A percentile compares a stretch with the other conserved stretches of the same genome.
phyloP scores from a whole-genome alignment of 2,329 filamentous ascomycete species.

The Neofusicoccum cordaticola region DNA sequence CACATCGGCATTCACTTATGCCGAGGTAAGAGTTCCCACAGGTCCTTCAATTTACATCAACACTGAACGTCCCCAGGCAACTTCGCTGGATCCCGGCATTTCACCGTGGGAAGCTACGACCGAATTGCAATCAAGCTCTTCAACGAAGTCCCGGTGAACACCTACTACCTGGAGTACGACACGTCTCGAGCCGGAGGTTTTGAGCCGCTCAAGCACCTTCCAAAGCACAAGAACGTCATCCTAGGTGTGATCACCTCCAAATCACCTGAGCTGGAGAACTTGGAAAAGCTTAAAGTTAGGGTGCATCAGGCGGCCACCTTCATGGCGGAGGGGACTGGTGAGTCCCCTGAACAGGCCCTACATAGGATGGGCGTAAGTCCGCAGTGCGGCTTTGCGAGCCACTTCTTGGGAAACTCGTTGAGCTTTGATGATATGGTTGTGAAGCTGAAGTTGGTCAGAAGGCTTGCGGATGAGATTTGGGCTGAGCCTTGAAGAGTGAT shows the following conservation, averaged over 20 bases:
- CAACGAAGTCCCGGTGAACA: conserved; percentile 34
- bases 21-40: conserved; percentile 27
- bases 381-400: conserved; percentile 56
- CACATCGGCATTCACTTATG: conserved; percentile 77
- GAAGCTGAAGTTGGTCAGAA: conserved; percentile 68
- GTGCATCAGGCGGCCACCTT: conserved; percentile 57
- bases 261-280: conserved; percentile 45
- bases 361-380: conserved; percentile 54
- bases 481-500: background rate
- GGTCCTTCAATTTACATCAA: conserved; percentile 21
- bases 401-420: conserved; percentile 70
- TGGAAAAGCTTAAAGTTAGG: conserved; percentile 47
- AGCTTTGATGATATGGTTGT: conserved; percentile 68
- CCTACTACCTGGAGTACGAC: conserved; percentile 46
- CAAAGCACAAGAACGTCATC: conserved; percentile 47
- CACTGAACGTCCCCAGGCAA: conserved; percentile 37
- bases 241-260: conserved; percentile 48
- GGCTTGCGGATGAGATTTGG: conserved; percentile 74
- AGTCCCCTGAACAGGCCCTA: conserved; percentile 65
- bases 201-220: conserved; percentile 45
- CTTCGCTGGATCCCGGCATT: conserved; percentile 47
- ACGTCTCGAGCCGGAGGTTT: conserved; percentile 49
- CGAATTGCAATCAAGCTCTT: conserved; percentile 44
- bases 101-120: conserved; percentile 48
- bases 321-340: conserved; percentile 65